Conservation (phyloP, 106 monocot genomes). For the Narthecium ossifragum region DNA sequence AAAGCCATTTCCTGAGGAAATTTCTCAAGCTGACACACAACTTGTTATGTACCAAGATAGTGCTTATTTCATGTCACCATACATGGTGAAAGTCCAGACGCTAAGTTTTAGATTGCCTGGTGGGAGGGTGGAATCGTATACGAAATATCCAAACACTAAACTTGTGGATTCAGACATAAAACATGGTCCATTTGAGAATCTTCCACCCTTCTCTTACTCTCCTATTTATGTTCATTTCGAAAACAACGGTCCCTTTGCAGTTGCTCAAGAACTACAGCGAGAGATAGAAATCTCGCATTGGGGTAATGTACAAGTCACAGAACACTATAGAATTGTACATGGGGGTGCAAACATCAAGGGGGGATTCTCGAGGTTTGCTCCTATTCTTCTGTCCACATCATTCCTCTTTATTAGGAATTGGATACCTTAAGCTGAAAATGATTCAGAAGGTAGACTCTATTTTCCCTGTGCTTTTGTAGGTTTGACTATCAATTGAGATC, state of each 20-base stretch:
- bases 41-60: slow-evolving; percentile 84
- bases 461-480: slow-evolving; percentile 37
- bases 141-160: slow-evolving; percentile 67
- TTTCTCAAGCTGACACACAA: slow-evolving; percentile 82
- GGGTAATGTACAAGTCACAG: slow-evolving; percentile 89
- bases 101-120: slow-evolving; percentile 70
- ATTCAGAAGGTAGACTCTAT: no score
- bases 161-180: slow-evolving; percentile 68
- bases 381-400: no score
- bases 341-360: slow-evolving; percentile 80
- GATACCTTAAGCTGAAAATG: no score
- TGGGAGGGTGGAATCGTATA: slow-evolving; percentile 87
- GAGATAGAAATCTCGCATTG: slow-evolving; percentile 98
- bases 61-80: slow-evolving; percentile 81
- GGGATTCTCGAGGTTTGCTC: slow-evolving; percentile 78
- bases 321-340: slow-evolving; percentile 85
- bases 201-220: slow-evolving; percentile 57
- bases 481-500: slow-evolving; percentile 82
- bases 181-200: slow-evolving; percentile 86
- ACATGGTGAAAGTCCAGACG: slow-evolving; percentile 71
- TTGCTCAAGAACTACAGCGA: slow-evolving; percentile 62
- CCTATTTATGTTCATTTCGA: slow-evolving; percentile 84
- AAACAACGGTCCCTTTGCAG: slow-evolving; percentile 79
- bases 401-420: no score
- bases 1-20: slow-evolving; percentile 88